Conservation (phyloP, 2,329 filamentous ascomycete genomes). For the Cladosporium sp. region DNA sequence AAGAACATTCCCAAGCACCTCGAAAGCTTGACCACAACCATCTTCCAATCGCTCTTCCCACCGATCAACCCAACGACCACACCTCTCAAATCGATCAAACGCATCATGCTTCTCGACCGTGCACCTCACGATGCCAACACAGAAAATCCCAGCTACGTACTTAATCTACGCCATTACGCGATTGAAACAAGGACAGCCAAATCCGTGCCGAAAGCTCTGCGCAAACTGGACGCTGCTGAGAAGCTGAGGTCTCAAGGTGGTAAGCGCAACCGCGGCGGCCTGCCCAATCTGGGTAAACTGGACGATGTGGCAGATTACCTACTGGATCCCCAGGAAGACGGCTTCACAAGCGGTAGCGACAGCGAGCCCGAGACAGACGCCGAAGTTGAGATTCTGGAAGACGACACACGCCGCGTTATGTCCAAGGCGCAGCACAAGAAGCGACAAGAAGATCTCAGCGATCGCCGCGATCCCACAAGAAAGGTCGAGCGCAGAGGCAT, state of each 20-base stretch:
- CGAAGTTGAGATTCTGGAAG: conserved; percentile 76
- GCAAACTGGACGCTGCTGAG: conserved; percentile 80
- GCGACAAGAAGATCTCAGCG: conserved; percentile 17
- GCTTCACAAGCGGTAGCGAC: conserved; percentile 89
- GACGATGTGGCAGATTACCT: conserved; percentile 94
- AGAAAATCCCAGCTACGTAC: conserved; percentile 54
- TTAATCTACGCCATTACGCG: conserved; percentile 90
- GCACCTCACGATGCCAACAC: conserved; percentile 30
- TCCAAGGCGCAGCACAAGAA: conserved; percentile 45
- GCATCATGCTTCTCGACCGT: conserved; percentile 85
- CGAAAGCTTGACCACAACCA: conserved; percentile 84
- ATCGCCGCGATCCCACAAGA: conserved; percentile 32
- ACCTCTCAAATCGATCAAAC: conserved; percentile 84
- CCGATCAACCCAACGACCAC: conserved; percentile 90
- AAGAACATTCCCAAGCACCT: conserved; percentile 80
- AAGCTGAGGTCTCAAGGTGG: conserved; percentile 60
- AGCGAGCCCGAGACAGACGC: conserved; percentile 92
- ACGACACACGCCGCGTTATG: conserved; percentile 60
- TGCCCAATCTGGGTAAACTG: conserved; percentile 86
- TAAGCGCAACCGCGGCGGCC: conserved; percentile 38
- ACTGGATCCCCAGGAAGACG: conserved; percentile 68
- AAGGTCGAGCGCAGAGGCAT: conserved; percentile 79
- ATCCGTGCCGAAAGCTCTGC: conserved; percentile 71
- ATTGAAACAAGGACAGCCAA: conserved; percentile 87
- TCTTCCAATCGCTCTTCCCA: conserved; percentile 95